Percentiles rank a stretch among this genome's conserved stretches.
Conservation (phyloP, 306 rosid genomes). For the Lathyrus tuberosus region DNA sequence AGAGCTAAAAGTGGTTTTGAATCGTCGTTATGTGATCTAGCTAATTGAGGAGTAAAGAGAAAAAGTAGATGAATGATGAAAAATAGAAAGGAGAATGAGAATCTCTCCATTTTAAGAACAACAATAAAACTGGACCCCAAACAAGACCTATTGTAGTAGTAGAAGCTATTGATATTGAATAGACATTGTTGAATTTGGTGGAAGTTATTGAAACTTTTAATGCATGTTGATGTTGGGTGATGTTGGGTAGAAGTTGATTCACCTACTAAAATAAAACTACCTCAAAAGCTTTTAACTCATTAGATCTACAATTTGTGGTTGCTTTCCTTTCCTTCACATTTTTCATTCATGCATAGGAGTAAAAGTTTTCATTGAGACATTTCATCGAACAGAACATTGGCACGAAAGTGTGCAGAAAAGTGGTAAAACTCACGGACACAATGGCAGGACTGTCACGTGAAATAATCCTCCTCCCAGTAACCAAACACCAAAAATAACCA, state of each 20-base stretch:
- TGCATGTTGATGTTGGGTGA: constrained; percentile 19
- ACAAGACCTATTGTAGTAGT: not conserved
- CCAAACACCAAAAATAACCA: constrained; percentile 38
- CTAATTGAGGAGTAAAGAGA: constrained; percentile 14
- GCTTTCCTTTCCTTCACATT: not conserved
- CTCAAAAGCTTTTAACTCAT: not conserved
- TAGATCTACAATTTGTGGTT: not conserved
- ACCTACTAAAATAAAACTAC: constrained; percentile 26
- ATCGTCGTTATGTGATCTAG: constrained; percentile 55
- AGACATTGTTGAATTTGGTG: not conserved
- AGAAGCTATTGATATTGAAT: not conserved
- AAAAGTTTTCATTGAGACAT: not conserved
- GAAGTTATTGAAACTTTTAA: constrained; percentile 22
- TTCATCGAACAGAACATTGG: constrained; percentile 8
- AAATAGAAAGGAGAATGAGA: constrained; percentile 6
- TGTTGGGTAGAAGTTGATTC: not conserved
- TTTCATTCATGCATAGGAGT: no score
- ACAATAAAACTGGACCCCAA: not conserved
- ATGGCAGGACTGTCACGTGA: constrained; percentile 48
- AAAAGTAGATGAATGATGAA: constrained; percentile 24
- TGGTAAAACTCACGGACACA: constrained; percentile 43
- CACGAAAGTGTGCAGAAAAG: not conserved
- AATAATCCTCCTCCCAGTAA: constrained; percentile 31
- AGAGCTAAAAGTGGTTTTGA: constrained; percentile 59
- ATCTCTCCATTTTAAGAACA: constrained; percentile 32